Evolutionary conservation across 805 yeast genomes (phyloP), one percentile per base, ranked within the genome.

Genomic region (Sugiyamaella smithiae): DNA sequence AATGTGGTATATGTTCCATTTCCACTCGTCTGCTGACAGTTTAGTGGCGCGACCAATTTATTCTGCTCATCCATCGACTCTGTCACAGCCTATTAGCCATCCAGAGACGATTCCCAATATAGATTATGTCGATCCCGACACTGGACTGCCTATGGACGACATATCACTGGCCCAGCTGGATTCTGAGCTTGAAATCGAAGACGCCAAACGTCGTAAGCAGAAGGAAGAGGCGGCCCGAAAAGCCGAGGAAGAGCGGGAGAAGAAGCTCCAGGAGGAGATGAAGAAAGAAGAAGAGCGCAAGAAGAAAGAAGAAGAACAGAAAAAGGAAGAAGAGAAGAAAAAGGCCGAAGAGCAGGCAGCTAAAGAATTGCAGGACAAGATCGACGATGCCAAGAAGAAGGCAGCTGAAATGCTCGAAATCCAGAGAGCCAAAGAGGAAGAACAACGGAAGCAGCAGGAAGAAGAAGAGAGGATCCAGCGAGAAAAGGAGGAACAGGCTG

Each of bases 51-150:
- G 9, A 20, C 38, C 38, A 12, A 12, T 35, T 16, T 19, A 35
- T 12, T 16, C 38, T 3, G 22, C 38, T 11, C 22, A 14, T 12
- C 38, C 38, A 19, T 16, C 22, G 5, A 14, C 38, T 11, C 19
- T 19, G 20, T 26, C 29, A 8, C 16, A 35, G 38, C 38, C 19
- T 19, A 35, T 35, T 4, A 35, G 6, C 20, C 38, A 35, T 19
- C 22, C 20, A 5, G 38, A 19, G 9, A 4, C 16, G 11, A 12
- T 35, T 14, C 38, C 38, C 4, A 11, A 14, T 5, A 4, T 35
- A 20, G 38, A 35, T 19, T 35, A 35, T 35, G 16, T 35, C 5
- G 38, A 35, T 35, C 38, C 38, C 4, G 38, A 35, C 38, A 35
- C 38, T 5, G 38, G 38, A 19, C 16, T 35, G 19, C 38, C 38